Evolutionary conservation across 2,329 filamentous ascomycete genomes (phyloP), one percentile per base, ranked within the genome.

Genomic region (Lithohypha guttulata): DNA sequence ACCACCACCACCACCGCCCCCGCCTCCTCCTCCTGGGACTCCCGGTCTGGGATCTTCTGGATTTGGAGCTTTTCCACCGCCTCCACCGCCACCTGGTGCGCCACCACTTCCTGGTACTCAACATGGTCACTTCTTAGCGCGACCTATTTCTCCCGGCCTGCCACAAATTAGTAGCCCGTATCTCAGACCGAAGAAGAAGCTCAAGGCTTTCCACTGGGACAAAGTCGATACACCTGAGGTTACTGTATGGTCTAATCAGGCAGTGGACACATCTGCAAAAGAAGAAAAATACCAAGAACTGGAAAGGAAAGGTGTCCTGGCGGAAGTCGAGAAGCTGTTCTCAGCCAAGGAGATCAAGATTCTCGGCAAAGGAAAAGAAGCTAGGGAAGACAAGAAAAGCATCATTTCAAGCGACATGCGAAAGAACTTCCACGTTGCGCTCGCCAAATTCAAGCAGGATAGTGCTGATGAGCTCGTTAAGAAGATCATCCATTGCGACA

Each of bases 171-270:
- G 80, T 29, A 64, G 93, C 53, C 80, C 84, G 23, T 82, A 86
- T 44, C 84, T 86, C 37, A 72, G 89, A 52, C 86, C 91, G 15
- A 96, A 95, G 75, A 96, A 94, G 77, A 98, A 96, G 71, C 84
- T 98, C 61, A 98, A 98, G 76, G 89, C 89, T 43, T 72, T 98
- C 51, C 91, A 98, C 66, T 96, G 91, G 89, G 91, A 98, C 64
- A 96, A 96, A 69, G 85, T 98, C 39, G 91, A 98, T 61, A 75
- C 83, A 38, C 84, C 86, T 15, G 78, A 91, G 58, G 82, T 85
- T 35, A 95, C 89, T 39, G 84, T 95, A 52, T 96, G 89, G 89
- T 87, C 86, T 22, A 85, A 93, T 59, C 76, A 83, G 20, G 81
- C 84, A 4, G n/a, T n/a, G n/a, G 93, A 84, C n/a, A 75, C 79